These are phyloP conservation scores for Penicillium glabrum DNA, from an alignment of 2,329 filamentous ascomycete species.

Conservation along the genomic window DNA sequence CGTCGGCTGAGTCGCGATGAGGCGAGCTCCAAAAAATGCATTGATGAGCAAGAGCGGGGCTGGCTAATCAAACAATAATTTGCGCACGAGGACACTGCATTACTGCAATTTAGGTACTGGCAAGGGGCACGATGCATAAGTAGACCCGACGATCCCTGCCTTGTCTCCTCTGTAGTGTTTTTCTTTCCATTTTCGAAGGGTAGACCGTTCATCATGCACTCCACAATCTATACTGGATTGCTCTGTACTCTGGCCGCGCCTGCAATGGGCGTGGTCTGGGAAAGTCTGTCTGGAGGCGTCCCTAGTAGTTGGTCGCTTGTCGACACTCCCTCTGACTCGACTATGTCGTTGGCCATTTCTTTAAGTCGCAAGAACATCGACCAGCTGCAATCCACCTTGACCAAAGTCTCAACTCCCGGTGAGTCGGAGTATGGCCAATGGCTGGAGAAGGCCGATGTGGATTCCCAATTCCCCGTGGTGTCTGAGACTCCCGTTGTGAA, in stretches of 20 bases:
- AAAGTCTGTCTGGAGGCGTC: constrained; percentile 15
- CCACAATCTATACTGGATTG: constrained; percentile 17
- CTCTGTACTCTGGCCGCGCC: constrained; percentile 21
- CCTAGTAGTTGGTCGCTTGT: constrained; percentile 20
- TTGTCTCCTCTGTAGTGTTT: neutral
- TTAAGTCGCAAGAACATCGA: constrained; percentile 30
- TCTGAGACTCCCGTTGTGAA: constrained; percentile 37
- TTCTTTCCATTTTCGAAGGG: neutral
- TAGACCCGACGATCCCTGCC: constrained; percentile 10
- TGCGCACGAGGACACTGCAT: neutral
- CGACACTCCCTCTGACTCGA: constrained; percentile 15
- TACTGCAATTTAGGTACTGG: neutral
- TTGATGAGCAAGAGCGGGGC: neutral
- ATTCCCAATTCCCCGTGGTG: constrained; percentile 42
- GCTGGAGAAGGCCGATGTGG: constrained; percentile 45
- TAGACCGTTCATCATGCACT: constrained; percentile 11
- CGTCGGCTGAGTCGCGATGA: constrained; percentile 2
- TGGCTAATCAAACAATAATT: neutral
- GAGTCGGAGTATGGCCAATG: constrained; percentile 51
- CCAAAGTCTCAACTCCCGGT: constrained; percentile 49
- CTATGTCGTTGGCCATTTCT: constrained; percentile 22
- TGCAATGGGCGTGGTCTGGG: constrained; percentile 19
- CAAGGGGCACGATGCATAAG: constrained; percentile 7
- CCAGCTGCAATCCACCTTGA: constrained; percentile 40
- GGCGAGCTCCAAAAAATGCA: neutral